These are phyloP conservation scores for Knufia fluminis DNA, from an alignment of 2,329 filamentous ascomycete species.

Conservation along the genomic window DNA sequence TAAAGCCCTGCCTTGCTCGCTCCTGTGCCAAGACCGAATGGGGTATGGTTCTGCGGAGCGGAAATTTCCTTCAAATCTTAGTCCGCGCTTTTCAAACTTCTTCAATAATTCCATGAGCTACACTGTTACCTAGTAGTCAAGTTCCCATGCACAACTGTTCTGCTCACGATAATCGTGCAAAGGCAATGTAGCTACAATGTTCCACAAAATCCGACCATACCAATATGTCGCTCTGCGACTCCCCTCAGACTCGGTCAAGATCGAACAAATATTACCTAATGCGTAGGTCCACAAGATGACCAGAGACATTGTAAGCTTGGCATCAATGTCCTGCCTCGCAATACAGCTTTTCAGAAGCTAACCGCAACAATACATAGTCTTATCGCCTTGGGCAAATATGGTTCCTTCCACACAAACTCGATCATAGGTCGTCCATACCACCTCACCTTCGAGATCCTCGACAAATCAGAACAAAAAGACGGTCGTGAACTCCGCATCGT, in stretches of 20 bases:
- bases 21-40: too few relatives aligned
- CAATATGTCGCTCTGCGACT: constrained; percentile 47
- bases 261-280: constrained; percentile 52
- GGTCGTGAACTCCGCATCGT: constrained; percentile 66
- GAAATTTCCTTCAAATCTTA: too few relatives aligned
- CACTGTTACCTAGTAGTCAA: too few relatives aligned
- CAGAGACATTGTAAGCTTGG: constrained; percentile 18
- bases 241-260: constrained; percentile 49
- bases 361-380: constrained; percentile 44
- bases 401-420: constrained; percentile 78
- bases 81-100: too few relatives aligned
- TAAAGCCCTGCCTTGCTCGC: too few relatives aligned
- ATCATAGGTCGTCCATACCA: constrained; percentile 86
- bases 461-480: constrained; percentile 54
- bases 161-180: too few relatives aligned
- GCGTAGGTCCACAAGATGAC: constrained; percentile 44
- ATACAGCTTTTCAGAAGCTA: constrained; percentile 5
- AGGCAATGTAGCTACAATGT: too few relatives aligned
- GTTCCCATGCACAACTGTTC: too few relatives aligned
- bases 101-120: too few relatives aligned
- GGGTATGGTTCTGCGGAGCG: too few relatives aligned
- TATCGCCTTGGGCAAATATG: constrained; percentile 86
- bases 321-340: constrained; percentile 20
- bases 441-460: constrained; percentile 80
- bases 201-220: constrained; percentile 41